These are phyloP conservation scores for Mucor irregularis DNA, from an alignment of 371 early-diverging fungal species.

Conservation along the genomic window DNA sequence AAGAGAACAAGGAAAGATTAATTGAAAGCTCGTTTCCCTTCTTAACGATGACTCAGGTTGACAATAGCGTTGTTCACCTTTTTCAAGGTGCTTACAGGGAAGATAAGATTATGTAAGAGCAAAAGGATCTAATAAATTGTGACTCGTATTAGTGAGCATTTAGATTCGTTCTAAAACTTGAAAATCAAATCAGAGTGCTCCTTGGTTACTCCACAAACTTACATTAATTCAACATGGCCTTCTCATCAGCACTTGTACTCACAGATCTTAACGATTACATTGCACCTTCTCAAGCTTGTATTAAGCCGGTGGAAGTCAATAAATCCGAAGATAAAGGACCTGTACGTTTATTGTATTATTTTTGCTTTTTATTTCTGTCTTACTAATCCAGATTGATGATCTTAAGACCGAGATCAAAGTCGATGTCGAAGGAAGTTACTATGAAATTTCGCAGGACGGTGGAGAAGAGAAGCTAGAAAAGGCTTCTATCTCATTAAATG, in stretches of 20 bases:
- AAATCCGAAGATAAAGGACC: slow-evolving; percentile 57
- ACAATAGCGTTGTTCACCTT: too few relatives aligned
- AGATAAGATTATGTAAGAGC: not conserved
- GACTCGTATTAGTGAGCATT: too few relatives aligned
- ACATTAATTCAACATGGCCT: slow-evolving; percentile 47
- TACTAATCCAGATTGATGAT: not conserved
- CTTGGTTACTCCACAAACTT: slow-evolving; percentile 1
- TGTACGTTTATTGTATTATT: slow-evolving; percentile 24
- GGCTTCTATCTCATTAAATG: slow-evolving; percentile 87
- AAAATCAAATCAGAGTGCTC: not conserved
- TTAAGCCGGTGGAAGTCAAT: slow-evolving; percentile 86
- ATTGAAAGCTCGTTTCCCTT: too few relatives aligned
- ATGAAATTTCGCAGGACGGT: slow-evolving; percentile 88
- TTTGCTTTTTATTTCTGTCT: slow-evolving; percentile 6
- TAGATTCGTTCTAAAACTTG: too few relatives aligned
- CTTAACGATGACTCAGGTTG: too few relatives aligned
- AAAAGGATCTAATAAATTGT: not conserved
- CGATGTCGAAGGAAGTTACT: slow-evolving; percentile 67
- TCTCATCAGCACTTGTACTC: slow-evolving; percentile 78
- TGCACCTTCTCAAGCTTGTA: slow-evolving; percentile 93
- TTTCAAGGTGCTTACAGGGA: too few relatives aligned
- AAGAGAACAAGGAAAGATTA: too few relatives aligned
- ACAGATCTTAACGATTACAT: slow-evolving; percentile 96
- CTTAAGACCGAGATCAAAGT: slow-evolving; percentile 65
- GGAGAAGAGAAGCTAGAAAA: slow-evolving; percentile 75